Evolutionary conservation across 768 basidiomycete species (phyloP).

Genomic region (Boletus fagicola): DNA sequence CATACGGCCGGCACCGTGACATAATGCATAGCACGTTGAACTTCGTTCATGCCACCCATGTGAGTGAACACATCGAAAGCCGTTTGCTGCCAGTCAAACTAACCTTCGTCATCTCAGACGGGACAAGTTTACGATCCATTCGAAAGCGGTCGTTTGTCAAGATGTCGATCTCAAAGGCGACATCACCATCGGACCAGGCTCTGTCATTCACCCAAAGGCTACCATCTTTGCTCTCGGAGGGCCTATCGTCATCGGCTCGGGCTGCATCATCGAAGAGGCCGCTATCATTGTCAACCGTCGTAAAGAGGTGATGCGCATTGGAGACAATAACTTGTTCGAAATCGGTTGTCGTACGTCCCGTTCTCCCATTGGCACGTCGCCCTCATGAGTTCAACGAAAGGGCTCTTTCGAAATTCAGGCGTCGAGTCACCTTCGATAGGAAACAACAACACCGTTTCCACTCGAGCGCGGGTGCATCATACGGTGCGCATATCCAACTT

Average conservation of each 20-base stretch:
- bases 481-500: slow-evolving; percentile 75
- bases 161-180: slow-evolving; percentile 95
- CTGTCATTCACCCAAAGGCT: slow-evolving; percentile 90
- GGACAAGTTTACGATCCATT: slow-evolving; percentile 87
- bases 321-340: slow-evolving; percentile 92
- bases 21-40: background rate
- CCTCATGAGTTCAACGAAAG: background rate
- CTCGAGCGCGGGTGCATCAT: slow-evolving; percentile 79
- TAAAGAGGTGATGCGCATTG: slow-evolving; percentile 89
- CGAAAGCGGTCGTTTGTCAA: slow-evolving; percentile 86
- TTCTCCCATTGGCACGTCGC: background rate
- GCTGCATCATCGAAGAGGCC: slow-evolving; percentile 90
- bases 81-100: background rate
- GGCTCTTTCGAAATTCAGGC: slow-evolving; percentile 44
- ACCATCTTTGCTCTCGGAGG: slow-evolving; percentile 90
- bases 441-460: slow-evolving; percentile 81
- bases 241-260: slow-evolving; percentile 83
- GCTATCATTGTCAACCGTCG: slow-evolving; percentile 88
- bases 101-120: slow-evolving; percentile 47
- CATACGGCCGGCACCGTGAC: background rate
- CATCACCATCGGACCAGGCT: slow-evolving; percentile 89
- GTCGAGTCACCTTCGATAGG: slow-evolving; percentile 86
- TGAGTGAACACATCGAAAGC: slow-evolving; percentile 14
- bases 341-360: slow-evolving; percentile 79
- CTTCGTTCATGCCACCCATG: slow-evolving; percentile 30